These are phyloP conservation scores for Hypoxylon sp. DNA, from an alignment of 2,329 filamentous ascomycete species.

Conservation along the genomic window DNA sequence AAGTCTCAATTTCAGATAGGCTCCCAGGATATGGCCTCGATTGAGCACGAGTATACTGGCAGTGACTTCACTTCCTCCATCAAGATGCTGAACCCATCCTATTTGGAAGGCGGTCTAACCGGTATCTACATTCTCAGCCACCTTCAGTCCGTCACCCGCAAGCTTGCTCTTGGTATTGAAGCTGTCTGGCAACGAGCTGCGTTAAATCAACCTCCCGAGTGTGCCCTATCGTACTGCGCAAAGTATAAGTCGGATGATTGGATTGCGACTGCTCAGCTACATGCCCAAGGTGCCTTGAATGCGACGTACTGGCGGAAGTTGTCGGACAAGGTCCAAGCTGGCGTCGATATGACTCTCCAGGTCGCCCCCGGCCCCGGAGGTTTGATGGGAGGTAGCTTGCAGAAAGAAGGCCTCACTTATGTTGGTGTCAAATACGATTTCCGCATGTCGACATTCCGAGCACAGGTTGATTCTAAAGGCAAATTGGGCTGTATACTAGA, in stretches of 20 bases:
- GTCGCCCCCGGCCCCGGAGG: conserved; percentile 76
- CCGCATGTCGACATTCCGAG: conserved; percentile 93
- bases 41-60: conserved; percentile 96
- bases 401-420: conserved; percentile 91
- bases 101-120: conserved; percentile 91
- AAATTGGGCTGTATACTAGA: conserved; percentile 94
- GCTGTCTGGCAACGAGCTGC: conserved; percentile 91
- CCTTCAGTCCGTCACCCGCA: conserved; percentile 91
- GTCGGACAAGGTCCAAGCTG: conserved; percentile 95
- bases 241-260: conserved; percentile 94
- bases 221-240: conserved; percentile 88
- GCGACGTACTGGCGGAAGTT: conserved; percentile 94
- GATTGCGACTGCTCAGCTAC: conserved; percentile 91
- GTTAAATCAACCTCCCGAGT: conserved; percentile 89
- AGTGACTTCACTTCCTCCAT: conserved; percentile 92
- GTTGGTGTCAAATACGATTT: conserved; percentile 99
- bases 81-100: conserved; percentile 96
- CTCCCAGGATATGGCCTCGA: conserved; percentile 87
- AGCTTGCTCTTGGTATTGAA: conserved; percentile 89
- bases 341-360: conserved; percentile 93
- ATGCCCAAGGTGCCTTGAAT: conserved; percentile 89
- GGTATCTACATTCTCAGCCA: conserved; percentile 97
- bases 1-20: conserved; percentile 90
- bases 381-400: conserved; percentile 78
- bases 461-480: conserved; percentile 94